A percentile compares a stretch with the other conserved stretches of the same genome.
Conservation (phyloP, 148 eudicot species). For the Dysphania ambrosioides region DNA sequence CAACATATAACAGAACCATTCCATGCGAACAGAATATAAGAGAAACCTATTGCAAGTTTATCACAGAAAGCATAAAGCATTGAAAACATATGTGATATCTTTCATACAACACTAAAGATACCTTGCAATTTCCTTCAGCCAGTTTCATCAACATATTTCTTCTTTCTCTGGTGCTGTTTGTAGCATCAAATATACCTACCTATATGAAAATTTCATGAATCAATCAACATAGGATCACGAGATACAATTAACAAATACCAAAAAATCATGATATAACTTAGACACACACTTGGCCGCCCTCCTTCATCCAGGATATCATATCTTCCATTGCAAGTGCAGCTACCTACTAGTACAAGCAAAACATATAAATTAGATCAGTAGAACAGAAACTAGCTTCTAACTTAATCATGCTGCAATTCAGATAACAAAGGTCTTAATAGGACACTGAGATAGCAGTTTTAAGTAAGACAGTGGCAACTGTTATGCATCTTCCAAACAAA, state of each 20-base stretch:
- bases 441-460: not conserved
- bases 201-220: conserved; percentile 26
- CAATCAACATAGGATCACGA: conserved; percentile 13
- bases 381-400: not conserved
- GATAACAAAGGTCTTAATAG: not conserved
- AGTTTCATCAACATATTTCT: conserved; percentile 95
- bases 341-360: conserved; percentile 60
- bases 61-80: not conserved
- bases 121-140: conserved; percentile 99
- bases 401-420: not conserved
- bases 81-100: not conserved
- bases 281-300: conserved; percentile 92
- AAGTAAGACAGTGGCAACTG: not conserved
- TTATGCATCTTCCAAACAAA: not conserved
- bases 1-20: not conserved
- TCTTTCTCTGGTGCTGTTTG: conserved; percentile 77
- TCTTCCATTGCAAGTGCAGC: conserved; percentile 99
- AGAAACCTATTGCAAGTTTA: not conserved
- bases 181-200: conserved; percentile 99
- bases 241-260: conserved; percentile 1
- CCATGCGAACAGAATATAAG: not conserved
- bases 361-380: conserved; percentile 8
- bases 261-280: conserved; percentile 11
- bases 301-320: conserved; percentile 99
- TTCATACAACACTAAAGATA: conserved; percentile 21